Evolutionary conservation across 805 yeast species (phyloP), one percentile per base, ranked within the genome.

Genomic region (Teunomyces aglyptinius): DNA sequence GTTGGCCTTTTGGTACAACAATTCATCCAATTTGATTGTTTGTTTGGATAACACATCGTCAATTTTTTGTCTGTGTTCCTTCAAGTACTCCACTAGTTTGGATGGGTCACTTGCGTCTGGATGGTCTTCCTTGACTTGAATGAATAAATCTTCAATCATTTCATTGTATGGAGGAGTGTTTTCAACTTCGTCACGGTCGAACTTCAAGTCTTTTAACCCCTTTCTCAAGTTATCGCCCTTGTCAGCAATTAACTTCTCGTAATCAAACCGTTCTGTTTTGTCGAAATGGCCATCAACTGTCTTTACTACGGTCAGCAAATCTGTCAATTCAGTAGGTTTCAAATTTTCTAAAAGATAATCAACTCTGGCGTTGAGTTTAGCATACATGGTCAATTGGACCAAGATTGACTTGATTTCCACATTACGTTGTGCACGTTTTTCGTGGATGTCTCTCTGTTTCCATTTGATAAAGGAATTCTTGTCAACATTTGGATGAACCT

Each of bases 401-500:
- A 84, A 82, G 41, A 91, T 74, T 27, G 86, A 82, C 51, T 79
- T 81, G 61, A 90, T 86, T 57, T 92, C 91, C 38, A 80, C 78
- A 58, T 86, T 85, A 60, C 96, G 73, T 61, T 88, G 88, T 34
- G 76, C 78, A 51, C 99, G 82, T 67, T 90, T 86, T 61, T 92
- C 97, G 63, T 94, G 99, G 53, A 94, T 94, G 56, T 91, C 96
- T 59, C 96, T 86, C 69, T 94, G 99, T 63, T 89, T 92, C 99
- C 98, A 92, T 49, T 83, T 81, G 57, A 94, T 89, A 55, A 94
- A 92, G 1, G 98, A 91, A 33, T 72, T 73, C 63, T 94, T 94
- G 65, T 94, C 99, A 27, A 94, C 99, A 61, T 94, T 94, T 49
- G 98, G 99, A 63, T 94, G 99, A 12, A 92, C 98, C 60, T 94